Percentiles rank a stretch among this genome's conserved stretches.
These are phyloP conservation scores for Globisporangium orthogonon DNA, from an alignment of 352 stramenopile genomes.

Conservation along the genomic window DNA sequence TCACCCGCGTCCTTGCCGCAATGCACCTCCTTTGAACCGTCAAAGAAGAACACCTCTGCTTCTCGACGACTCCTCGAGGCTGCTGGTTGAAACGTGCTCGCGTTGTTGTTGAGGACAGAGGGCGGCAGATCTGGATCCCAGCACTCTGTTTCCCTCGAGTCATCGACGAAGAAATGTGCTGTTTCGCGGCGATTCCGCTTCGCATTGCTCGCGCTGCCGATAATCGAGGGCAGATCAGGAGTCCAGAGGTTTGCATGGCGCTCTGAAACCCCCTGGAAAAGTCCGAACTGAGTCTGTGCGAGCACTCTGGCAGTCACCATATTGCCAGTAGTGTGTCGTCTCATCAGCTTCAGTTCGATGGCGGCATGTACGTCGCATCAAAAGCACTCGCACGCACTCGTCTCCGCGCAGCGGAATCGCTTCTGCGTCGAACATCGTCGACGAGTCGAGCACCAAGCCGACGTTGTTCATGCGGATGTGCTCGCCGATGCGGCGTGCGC, in stretches of 20 bases:
- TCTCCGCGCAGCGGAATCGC: constrained; percentile 27
- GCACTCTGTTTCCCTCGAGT: background rate
- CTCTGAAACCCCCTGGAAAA: constrained; percentile 8
- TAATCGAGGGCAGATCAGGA: background rate
- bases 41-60: constrained; percentile 36
- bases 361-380: background rate
- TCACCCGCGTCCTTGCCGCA: constrained; percentile 1
- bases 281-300: constrained; percentile 6
- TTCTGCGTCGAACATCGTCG: constrained; percentile 24
- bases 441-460: constrained; percentile 28
- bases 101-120: background rate
- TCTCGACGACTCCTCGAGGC: background rate
- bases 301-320: constrained; percentile 6
- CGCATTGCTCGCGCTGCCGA: background rate
- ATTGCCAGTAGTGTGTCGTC: no score
- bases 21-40: constrained; percentile 23
- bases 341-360: no score
- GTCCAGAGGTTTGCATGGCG: constrained; percentile 7
- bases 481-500: constrained; percentile 35
- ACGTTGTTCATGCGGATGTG: constrained; percentile 47
- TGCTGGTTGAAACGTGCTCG: background rate
- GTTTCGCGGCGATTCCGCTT: background rate
- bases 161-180: background rate
- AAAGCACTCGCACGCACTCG: constrained; percentile 15
- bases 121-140: background rate